phyloP scores from a whole-genome alignment of 1,284 basidiomycete species.

The Takashimella koratensis region DNA sequence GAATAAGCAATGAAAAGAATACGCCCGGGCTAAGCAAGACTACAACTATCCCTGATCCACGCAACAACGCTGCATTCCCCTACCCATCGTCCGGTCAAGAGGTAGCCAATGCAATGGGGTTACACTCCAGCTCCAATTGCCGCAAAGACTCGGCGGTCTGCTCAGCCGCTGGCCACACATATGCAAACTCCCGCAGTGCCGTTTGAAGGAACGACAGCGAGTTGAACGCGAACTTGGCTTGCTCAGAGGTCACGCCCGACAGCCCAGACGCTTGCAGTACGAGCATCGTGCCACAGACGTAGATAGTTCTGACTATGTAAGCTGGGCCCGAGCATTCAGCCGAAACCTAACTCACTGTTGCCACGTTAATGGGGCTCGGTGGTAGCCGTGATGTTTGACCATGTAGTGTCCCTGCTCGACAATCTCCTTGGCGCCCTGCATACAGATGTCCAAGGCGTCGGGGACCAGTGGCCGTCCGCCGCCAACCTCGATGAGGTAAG shows the following conservation, averaged over 20 bases:
- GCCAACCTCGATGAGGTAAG: conserved; percentile 23
- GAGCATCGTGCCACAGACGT: conserved; percentile 20
- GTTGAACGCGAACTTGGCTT: conserved; percentile 6
- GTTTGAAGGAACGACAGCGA: conserved; percentile 15
- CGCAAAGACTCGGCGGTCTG: conserved; percentile 11
- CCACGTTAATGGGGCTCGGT: conserved; percentile 13
- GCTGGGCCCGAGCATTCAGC: not conserved
- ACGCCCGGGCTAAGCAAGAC: too few species aligned
- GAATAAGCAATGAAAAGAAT: too few species aligned
- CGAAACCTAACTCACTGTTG: conserved; percentile 12
- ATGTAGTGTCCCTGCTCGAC: conserved; percentile 17
- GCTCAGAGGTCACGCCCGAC: conserved; percentile 10
- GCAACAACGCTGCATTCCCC: not conserved
- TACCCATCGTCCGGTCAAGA: not conserved
- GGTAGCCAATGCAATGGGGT: not conserved
- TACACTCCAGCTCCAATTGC: conserved; percentile 11
- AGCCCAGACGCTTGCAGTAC: conserved; percentile 19
- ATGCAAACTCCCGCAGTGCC: conserved; percentile 12
- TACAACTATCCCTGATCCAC: too few species aligned
- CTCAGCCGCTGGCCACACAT: conserved; percentile 17
- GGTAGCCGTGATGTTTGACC: conserved; percentile 7
- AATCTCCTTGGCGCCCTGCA: conserved; percentile 14
- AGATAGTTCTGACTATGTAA: conserved; percentile 10
- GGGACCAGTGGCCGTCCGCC: conserved; percentile 7
- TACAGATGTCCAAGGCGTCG: conserved; percentile 10